Evolutionary conservation across 179 eudicot genomes (phyloP), one percentile per base, ranked within the genome.

Genomic region (Monotropa hypopitys): DNA sequence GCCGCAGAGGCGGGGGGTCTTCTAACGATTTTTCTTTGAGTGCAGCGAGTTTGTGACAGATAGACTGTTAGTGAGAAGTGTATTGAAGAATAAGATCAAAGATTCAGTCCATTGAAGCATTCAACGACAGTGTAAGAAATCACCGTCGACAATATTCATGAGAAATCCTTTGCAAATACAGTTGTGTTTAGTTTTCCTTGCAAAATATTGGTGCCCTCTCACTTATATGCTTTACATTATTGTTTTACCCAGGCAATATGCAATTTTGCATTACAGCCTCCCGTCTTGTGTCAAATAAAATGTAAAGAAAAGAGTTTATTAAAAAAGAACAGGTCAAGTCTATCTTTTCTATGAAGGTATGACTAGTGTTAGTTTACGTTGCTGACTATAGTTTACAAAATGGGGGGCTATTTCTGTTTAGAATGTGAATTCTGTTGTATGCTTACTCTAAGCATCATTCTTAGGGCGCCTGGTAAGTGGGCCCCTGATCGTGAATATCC

Each of bases 331-430:
- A 38, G 40, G 5, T 38, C 35, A 1, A 59, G 33, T 11, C 30
- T 30, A 9, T 59, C 15, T 11, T 30, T 30, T 59, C 33, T 26
- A 59, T 26, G 66, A 59, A 33, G 4, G 66, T 61, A 61, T 42
- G n/a, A 16, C 51, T 43, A 46, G 23, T 43, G 10, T 75, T 42
- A 35, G 43, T 57, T 63, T 32, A 43, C 13, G 43, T 26, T 57
- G 43, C 62, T 20, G 26, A 53, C 5, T 20, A 5, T 32, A 54
- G 16, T 33, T 51, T 53, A 42, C 4, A 1, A 45, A 43, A 28
- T 75, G 4, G n/a, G 35, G 78, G 35, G 21, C 56, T 38, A 75
- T 62, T 63, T 75, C 42, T 62, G 23, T 75, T 47, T 28, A 42
- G 67, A 57, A 21, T 59, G 51, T 75, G 21, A 47, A 10, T 8